Evolutionary conservation across 805 yeast species (phyloP).

Genomic region (Nakazawaea molendinolei): DNA sequence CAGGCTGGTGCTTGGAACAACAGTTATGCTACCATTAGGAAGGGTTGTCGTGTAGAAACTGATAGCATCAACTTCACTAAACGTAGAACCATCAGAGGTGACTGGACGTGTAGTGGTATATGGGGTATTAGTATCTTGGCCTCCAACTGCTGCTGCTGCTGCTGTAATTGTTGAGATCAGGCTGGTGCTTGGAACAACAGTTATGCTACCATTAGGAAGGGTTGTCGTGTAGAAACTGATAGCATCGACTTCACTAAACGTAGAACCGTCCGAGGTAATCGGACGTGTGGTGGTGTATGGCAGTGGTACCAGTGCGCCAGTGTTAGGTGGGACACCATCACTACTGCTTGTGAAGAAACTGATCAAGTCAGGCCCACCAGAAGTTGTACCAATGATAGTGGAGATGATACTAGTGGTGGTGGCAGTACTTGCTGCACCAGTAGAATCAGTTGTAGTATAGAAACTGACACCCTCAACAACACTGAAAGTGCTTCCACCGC

Average conservation of each 20-base stretch:
- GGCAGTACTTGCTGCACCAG: constrained; percentile 1
- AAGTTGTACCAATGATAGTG: no score
- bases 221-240: background rate
- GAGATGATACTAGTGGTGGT: background rate
- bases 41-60: constrained; percentile 3
- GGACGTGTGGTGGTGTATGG: constrained; percentile 1
- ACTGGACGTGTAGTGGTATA: background rate
- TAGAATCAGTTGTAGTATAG: no score
- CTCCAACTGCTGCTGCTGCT: no score
- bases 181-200: no score
- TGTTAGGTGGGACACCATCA: background rate
- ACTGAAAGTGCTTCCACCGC: constrained; percentile 1
- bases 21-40: background rate
- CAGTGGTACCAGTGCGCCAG: background rate
- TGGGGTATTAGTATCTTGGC: background rate
- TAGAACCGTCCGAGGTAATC: background rate
- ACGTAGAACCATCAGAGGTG: background rate
- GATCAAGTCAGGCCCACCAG: no score
- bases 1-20: background rate
- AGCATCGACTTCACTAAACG: background rate
- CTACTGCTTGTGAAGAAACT: no score
- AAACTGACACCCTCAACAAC: background rate
- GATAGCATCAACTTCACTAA: constrained; percentile 1
- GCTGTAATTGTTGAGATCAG: no score
- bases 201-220: background rate